Conservation (phyloP, 352 stramenopile genomes). For the Pythium pyrilobum region DNA sequence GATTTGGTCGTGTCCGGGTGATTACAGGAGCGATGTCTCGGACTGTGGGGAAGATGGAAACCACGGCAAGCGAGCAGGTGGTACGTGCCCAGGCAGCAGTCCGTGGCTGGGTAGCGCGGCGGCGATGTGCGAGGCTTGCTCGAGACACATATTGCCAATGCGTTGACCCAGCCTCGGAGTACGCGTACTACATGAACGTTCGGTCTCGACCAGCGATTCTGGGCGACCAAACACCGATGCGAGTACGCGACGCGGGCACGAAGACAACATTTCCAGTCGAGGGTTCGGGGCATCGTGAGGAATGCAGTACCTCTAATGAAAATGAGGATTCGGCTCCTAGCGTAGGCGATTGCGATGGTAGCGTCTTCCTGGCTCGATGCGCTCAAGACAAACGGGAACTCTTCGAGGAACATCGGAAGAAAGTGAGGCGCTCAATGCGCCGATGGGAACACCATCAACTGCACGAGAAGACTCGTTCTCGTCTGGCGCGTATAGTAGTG, state of each 20-base stretch:
- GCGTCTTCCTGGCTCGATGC: neutral
- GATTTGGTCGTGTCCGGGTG: too few relatives aligned
- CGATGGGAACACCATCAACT: constrained; percentile 13
- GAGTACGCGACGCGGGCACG: neutral
- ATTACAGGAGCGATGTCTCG: too few relatives aligned
- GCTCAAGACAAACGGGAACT: constrained; percentile 1
- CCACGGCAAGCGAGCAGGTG: too few relatives aligned
- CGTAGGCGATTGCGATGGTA: neutral
- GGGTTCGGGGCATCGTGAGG: too few relatives aligned
- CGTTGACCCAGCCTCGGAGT: too few relatives aligned
- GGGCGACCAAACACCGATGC: neutral
- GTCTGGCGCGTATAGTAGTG: neutral
- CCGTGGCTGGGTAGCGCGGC: too few relatives aligned
- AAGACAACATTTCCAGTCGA: neutral
- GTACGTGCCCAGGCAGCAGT: too few relatives aligned
- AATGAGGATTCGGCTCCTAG: too few relatives aligned
- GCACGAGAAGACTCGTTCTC: constrained; percentile 1
- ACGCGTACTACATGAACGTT: too few relatives aligned
- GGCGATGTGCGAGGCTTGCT: too few relatives aligned
- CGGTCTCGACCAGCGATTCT: neutral
- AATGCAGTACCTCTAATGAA: neutral
- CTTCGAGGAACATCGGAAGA: neutral
- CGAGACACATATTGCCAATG: too few relatives aligned
- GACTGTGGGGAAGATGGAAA: too few relatives aligned
- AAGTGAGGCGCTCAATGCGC: constrained; percentile 7